These are phyloP conservation scores for Verticillium zaregamsianum DNA, from an alignment of 2,329 filamentous ascomycete species.

Conservation along the genomic window DNA sequence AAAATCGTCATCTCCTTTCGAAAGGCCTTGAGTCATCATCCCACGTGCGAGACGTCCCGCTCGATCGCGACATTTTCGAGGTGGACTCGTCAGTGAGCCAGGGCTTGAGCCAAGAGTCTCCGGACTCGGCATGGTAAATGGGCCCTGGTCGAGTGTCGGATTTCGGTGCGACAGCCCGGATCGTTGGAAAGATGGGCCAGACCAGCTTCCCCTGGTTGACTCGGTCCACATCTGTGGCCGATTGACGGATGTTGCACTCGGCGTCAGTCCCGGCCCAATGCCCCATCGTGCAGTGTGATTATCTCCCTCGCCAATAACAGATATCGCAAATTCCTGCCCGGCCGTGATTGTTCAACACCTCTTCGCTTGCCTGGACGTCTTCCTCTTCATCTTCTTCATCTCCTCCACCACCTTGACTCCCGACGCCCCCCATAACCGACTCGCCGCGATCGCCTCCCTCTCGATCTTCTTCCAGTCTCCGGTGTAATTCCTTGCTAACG, in stretches of 20 bases:
- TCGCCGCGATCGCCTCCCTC: background rate
- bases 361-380: background rate
- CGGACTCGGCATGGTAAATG: background rate
- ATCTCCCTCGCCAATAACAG: background rate
- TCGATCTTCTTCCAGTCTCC: background rate
- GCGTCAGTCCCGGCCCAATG: background rate
- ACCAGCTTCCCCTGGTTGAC: background rate
- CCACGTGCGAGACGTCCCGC: background rate
- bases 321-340: background rate
- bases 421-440: background rate
- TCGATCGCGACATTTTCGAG: background rate
- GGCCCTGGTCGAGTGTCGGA: background rate
- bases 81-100: background rate
- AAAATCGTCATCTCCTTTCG: background rate
- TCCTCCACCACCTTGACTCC: background rate
- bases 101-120: background rate
- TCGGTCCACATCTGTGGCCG: background rate
- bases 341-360: too few species aligned
- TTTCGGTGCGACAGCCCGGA: background rate
- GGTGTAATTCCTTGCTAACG: constrained; percentile 2
- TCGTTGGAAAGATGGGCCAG: background rate
- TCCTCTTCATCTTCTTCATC: background rate
- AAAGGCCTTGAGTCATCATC: background rate
- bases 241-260: background rate
- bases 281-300: background rate